phyloP scores from a whole-genome alignment of 2,329 filamentous ascomycete genomes.

The Orbilia blumenaviensis region DNA sequence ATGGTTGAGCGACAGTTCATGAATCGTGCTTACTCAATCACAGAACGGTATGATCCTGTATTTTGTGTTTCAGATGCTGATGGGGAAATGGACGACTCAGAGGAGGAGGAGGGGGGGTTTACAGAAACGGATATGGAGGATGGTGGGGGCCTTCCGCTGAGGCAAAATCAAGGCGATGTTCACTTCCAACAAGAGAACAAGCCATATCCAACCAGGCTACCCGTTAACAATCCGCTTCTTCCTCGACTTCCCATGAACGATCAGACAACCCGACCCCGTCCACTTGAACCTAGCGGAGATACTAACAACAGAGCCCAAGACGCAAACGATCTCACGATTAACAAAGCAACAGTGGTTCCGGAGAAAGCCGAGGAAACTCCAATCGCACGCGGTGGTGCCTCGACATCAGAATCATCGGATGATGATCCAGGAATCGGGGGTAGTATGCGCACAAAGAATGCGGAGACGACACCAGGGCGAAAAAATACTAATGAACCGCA shows the following conservation, averaged over 20 bases:
- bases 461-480: constrained; percentile 29
- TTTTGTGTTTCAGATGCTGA: neutral
- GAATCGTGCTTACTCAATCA: neutral
- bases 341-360: neutral
- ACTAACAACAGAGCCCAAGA: neutral
- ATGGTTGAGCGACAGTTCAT: neutral
- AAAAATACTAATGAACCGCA: too few species aligned
- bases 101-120: neutral
- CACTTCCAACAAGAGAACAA: neutral
- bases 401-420: neutral
- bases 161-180: neutral
- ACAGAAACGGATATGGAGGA: neutral
- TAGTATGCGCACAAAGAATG: constrained; percentile 23
- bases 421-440: neutral
- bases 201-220: too few species aligned
- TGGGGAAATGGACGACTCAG: neutral
- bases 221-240: too few species aligned
- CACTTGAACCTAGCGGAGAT: neutral
- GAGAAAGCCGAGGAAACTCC: neutral
- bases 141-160: neutral
- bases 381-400: neutral
- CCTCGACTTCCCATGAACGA: neutral
- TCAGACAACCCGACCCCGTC: neutral
- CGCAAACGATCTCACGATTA: neutral
- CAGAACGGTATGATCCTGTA: neutral